phyloP scores from a whole-genome alignment of 306 rosid genomes.

The Rubus parviflorus region DNA sequence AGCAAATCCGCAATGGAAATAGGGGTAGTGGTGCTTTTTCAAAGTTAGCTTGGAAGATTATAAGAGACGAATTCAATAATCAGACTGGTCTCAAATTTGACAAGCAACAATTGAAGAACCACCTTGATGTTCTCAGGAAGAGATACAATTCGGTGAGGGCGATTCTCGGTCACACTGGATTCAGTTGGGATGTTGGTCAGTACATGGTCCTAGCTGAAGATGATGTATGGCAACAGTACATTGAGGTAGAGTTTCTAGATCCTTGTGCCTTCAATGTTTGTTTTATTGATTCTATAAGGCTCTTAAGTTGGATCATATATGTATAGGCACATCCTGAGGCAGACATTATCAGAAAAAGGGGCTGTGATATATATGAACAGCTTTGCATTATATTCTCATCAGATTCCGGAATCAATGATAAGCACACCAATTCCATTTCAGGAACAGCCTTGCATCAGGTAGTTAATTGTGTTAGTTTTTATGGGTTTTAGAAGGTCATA shows the following conservation, averaged over 20 bases:
- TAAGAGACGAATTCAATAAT: neutral
- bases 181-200: slow-evolving; percentile 10
- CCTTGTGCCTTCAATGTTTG: neutral
- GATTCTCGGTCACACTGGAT: neutral
- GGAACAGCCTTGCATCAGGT: slow-evolving; percentile 9
- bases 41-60: slow-evolving; percentile 12
- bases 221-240: slow-evolving; percentile 9
- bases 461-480: neutral
- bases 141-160: neutral
- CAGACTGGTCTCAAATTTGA: slow-evolving; percentile 12
- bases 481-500: neutral
- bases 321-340: slow-evolving; percentile 13
- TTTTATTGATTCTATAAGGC: neutral
- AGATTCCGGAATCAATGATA: neutral
- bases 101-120: slow-evolving; percentile 17
- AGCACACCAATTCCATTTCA: neutral
- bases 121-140: slow-evolving; percentile 14
- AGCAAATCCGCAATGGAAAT: slow-evolving; percentile 8
- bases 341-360: neutral
- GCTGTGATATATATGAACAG: slow-evolving; percentile 17
- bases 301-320: neutral
- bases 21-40: slow-evolving; percentile 1
- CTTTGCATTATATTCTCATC: slow-evolving; percentile 6
- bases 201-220: slow-evolving; percentile 7
- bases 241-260: slow-evolving; percentile 2